phyloP scores from a whole-genome alignment of 768 basidiomycete species.

The Tephrocybe sp. region DNA sequence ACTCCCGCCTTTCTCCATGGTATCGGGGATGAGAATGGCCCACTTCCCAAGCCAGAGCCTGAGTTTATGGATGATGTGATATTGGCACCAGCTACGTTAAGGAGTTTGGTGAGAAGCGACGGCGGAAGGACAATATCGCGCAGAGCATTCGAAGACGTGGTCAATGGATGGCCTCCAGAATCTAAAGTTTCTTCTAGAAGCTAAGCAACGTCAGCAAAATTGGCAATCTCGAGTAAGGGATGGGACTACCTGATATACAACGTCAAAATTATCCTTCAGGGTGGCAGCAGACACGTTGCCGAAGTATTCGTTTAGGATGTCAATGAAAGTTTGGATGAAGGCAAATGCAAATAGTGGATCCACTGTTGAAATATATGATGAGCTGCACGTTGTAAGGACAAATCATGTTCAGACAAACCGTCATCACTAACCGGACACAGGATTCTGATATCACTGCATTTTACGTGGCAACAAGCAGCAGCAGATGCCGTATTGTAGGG shows the following conservation, averaged over 20 bases:
- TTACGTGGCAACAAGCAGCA: constrained; percentile 84
- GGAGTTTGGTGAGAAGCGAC: constrained; percentile 73
- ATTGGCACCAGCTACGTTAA: constrained; percentile 51
- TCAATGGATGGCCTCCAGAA: constrained; percentile 87
- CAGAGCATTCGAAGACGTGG: constrained; percentile 85
- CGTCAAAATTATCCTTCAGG: constrained; percentile 90
- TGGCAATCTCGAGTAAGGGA: constrained; percentile 1
- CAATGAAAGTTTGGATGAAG: constrained; percentile 81
- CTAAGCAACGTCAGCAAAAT: constrained; percentile 32
- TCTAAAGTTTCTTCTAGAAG: constrained; percentile 95
- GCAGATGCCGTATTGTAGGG: constrained; percentile 44
- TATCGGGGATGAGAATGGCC: constrained; percentile 83
- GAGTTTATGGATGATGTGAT: constrained; percentile 45
- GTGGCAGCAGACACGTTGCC: constrained; percentile 78
- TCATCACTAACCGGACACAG: constrained; percentile 83
- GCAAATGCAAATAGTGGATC: constrained; percentile 90
- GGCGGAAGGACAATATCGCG: constrained; percentile 94
- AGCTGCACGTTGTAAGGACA: constrained; percentile 2
- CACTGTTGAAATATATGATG: constrained; percentile 39
- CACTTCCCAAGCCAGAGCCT: constrained; percentile 39
- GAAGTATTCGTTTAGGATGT: constrained; percentile 84
- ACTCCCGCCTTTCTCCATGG: constrained; percentile 90
- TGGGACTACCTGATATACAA: constrained; percentile 80
- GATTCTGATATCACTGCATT: constrained; percentile 71
- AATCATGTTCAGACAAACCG: constrained; percentile 44